Conservation (phyloP, 441 rosid species). For the Macaranga tanarius region DNA sequence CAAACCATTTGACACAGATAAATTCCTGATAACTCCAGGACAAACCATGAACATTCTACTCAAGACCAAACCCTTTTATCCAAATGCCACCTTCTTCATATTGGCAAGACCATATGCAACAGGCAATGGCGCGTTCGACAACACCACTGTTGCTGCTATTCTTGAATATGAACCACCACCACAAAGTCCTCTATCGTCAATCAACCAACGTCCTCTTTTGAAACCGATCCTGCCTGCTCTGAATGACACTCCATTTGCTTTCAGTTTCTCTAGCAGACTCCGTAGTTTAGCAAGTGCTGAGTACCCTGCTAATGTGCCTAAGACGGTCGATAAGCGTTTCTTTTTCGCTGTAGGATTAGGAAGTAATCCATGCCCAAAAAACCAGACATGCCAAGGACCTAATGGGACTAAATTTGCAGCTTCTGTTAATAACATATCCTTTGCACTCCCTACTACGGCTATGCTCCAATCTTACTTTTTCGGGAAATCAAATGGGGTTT, state of each 20-base stretch:
- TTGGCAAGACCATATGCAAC: slow-evolving; percentile 64
- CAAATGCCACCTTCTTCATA: slow-evolving; percentile 52
- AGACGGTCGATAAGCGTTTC: slow-evolving; percentile 38
- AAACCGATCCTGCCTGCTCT: slow-evolving; percentile 53
- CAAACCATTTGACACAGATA: slow-evolving; percentile 61
- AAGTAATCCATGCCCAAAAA: slow-evolving; percentile 50
- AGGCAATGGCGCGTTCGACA: slow-evolving; percentile 57
- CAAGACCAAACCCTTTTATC: slow-evolving; percentile 44
- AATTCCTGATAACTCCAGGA: slow-evolving; percentile 52
- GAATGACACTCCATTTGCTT: slow-evolving; percentile 48
- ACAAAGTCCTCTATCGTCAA: not conserved
- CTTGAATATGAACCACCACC: slow-evolving; percentile 42
- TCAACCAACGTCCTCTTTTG: slow-evolving; percentile 36
- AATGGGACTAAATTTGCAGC: slow-evolving; percentile 58
- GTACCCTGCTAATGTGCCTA: slow-evolving; percentile 59
- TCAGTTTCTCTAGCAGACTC: slow-evolving; percentile 37
- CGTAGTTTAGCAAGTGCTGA: slow-evolving; percentile 44
- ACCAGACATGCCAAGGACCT: slow-evolving; percentile 67
- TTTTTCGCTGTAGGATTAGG: slow-evolving; percentile 67
- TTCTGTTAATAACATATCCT: slow-evolving; percentile 56
- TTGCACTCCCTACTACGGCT: slow-evolving; percentile 44
- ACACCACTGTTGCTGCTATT: slow-evolving; percentile 55
- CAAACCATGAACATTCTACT: slow-evolving; percentile 73
- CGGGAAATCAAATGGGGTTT: slow-evolving; percentile 42
- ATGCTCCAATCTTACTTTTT: slow-evolving; percentile 49